A percentile compares a stretch with the other conserved stretches of the same genome.
Evolutionary conservation across 495 filamentous ascomycete species (phyloP).

Genomic region (Lepraria neglecta): DNA sequence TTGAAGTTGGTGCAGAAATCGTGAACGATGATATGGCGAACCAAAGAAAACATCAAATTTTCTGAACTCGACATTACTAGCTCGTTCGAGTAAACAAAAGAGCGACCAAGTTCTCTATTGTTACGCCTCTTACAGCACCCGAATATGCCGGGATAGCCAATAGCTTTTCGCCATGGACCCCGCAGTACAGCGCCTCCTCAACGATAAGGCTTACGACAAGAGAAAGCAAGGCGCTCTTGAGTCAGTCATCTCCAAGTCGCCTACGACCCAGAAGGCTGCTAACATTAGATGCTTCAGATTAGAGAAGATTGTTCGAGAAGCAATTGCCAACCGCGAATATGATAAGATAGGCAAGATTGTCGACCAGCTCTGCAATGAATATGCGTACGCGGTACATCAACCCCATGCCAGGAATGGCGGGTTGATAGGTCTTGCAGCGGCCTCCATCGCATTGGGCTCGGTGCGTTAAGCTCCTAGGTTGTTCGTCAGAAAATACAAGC

Average conservation of each 20-base stretch:
- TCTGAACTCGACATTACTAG: neutral
- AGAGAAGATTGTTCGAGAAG: slow-evolving; percentile 85
- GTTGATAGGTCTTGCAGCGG: slow-evolving; percentile 91
- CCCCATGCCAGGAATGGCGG: slow-evolving; percentile 96
- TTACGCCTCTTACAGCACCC: neutral
- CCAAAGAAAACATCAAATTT: neutral
- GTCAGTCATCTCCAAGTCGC: slow-evolving; percentile 48
- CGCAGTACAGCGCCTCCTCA: slow-evolving; percentile 80
- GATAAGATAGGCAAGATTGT: slow-evolving; percentile 78
- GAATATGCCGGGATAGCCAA: slow-evolving; percentile 14
- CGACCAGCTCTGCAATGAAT: slow-evolving; percentile 93
- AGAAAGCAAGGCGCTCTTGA: slow-evolving; percentile 94
- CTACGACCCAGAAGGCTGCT: slow-evolving; percentile 1
- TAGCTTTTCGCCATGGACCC: slow-evolving; percentile 65
- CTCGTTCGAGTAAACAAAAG: neutral
- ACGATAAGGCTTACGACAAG: slow-evolving; percentile 98
- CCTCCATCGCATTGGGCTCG: slow-evolving; percentile 88
- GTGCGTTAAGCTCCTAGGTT: slow-evolving; percentile 48
- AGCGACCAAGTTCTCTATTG: slow-evolving; percentile 3
- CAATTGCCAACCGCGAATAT: slow-evolving; percentile 66
- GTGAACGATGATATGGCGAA: neutral
- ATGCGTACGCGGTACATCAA: slow-evolving; percentile 95
- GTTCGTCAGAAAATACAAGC: slow-evolving; percentile 9
- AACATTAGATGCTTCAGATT: slow-evolving; percentile 51
- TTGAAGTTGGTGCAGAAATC: too few relatives aligned